A percentile compares a stretch with the other conserved stretches of the same genome.
phyloP scores from a whole-genome alignment of 2,329 filamentous ascomycete genomes.

The Trichophyton simii region DNA sequence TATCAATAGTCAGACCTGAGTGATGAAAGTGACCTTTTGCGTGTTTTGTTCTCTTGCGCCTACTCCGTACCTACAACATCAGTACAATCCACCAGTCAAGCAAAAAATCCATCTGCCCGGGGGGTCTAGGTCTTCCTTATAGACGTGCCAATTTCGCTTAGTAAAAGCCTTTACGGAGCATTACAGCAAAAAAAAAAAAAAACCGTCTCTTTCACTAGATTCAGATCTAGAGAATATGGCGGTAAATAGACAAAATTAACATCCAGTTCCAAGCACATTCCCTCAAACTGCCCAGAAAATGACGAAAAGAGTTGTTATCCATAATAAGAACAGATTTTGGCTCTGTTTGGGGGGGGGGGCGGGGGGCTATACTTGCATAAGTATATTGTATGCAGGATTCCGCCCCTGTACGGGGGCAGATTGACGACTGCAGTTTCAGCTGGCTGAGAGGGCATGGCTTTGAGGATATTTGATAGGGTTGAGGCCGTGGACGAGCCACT shows the following conservation, averaged over 20 bases:
- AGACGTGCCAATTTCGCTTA: constrained; percentile 19
- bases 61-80: too few species aligned
- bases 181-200: constrained; percentile 14
- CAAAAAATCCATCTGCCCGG: too few species aligned
- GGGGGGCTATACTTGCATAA: neutral
- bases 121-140: constrained; percentile 2
- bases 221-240: constrained; percentile 27
- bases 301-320: constrained; percentile 13
- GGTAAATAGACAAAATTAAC: constrained; percentile 18
- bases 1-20: too few species aligned
- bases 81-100: too few species aligned
- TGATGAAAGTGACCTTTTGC: too few species aligned
- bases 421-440: neutral
- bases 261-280: constrained; percentile 10
- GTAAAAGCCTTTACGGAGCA: constrained; percentile 23
- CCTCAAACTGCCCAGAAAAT: constrained; percentile 6
- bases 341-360: constrained; percentile 9
- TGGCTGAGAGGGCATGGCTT: neutral
- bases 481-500: too few species aligned
- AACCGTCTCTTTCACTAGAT: constrained; percentile 23
- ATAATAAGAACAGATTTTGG: constrained; percentile 25
- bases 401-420: neutral
- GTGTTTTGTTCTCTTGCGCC: too few species aligned
- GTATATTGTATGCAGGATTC: neutral
- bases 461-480: too few species aligned